A percentile compares a stretch with the other conserved stretches of the same genome.
Evolutionary conservation across 148 eudicot genomes (phyloP).

Genomic region (Cornus florida): DNA sequence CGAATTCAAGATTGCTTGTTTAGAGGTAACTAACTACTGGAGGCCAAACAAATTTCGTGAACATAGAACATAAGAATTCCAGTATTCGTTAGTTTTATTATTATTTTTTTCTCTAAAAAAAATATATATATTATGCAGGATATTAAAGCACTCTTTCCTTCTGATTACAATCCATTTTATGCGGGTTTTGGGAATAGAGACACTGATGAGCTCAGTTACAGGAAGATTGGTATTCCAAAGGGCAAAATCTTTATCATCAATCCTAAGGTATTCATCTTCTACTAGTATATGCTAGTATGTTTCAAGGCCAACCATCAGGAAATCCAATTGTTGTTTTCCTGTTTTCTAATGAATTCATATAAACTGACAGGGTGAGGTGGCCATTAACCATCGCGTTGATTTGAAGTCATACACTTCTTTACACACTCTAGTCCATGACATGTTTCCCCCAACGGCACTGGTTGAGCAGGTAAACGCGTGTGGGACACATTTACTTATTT

Average conservation of each 20-base stretch:
- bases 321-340: neutral
- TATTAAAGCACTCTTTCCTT: constrained; percentile 90
- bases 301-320: neutral
- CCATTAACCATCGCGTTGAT: constrained; percentile 74
- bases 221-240: constrained; percentile 95
- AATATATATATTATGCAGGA: constrained; percentile 50
- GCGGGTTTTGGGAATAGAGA: constrained; percentile 99
- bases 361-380: constrained; percentile 86
- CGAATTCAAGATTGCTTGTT: constrained; percentile 97
- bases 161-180: constrained; percentile 94
- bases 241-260: constrained; percentile 96
- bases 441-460: constrained; percentile 94
- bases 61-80: neutral
- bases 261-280: constrained; percentile 66
- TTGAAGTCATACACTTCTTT: constrained; percentile 88
- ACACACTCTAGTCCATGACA: constrained; percentile 95
- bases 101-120: neutral
- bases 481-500: neutral
- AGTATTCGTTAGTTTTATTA: neutral
- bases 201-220: constrained; percentile 94
- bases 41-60: neutral
- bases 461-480: constrained; percentile 63
- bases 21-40: constrained; percentile 67
- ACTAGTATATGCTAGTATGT: neutral
- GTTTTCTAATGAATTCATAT: constrained; percentile 8